These are phyloP conservation scores for Knoxia roxburghii DNA, from an alignment of 257 asterid genomes.

Conservation along the genomic window DNA sequence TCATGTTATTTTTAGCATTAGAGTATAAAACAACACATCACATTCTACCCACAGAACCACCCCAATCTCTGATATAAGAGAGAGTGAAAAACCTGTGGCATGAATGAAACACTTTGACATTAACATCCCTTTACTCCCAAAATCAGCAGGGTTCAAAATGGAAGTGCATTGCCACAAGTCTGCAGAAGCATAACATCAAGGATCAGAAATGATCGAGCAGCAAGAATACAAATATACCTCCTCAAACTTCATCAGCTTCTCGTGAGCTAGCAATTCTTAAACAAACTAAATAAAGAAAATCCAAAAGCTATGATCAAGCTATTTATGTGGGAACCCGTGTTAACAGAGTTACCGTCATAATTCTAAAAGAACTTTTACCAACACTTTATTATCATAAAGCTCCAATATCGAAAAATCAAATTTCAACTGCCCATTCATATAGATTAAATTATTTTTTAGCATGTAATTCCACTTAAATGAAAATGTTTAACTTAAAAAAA, in stretches of 20 bases:
- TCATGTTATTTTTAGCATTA: slow-evolving; percentile 15
- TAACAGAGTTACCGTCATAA: background rate
- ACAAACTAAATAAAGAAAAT: no score
- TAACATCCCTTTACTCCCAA: slow-evolving; percentile 30
- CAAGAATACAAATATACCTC: background rate
- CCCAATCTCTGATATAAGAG: background rate
- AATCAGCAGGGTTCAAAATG: slow-evolving; percentile 25
- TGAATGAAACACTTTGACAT: slow-evolving; percentile 52
- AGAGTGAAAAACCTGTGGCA: slow-evolving; percentile 56
- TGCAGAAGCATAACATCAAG: slow-evolving; percentile 27
- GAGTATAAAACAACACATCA: slow-evolving; percentile 7
- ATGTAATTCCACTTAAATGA: no score
- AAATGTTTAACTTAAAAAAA: no score
- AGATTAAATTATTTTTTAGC: background rate
- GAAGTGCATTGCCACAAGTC: slow-evolving; percentile 30
- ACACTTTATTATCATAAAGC: no score
- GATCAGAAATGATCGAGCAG: slow-evolving; percentile 4
- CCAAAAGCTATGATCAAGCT: background rate
- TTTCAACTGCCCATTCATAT: background rate
- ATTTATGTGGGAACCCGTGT: background rate
- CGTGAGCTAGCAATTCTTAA: background rate
- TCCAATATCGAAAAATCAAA: no score
- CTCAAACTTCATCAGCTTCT: background rate
- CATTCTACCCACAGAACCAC: background rate
- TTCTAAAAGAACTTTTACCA: background rate